These are phyloP conservation scores for Coemansia reversa DNA, from an alignment of 192 early-diverging fungal genomes.

Conservation along the genomic window DNA sequence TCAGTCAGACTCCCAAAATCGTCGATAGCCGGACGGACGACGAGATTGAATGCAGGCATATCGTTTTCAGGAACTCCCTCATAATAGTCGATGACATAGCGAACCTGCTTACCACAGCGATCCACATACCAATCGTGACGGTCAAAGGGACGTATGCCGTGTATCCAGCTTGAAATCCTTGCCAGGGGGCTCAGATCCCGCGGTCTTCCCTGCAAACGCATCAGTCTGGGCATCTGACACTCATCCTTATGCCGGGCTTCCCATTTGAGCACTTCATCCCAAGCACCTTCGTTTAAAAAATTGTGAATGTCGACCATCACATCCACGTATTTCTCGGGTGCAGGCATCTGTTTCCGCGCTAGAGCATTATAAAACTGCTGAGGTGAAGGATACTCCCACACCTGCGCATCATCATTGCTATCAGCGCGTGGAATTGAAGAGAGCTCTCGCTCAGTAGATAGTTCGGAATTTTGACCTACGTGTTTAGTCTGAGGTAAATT, in stretches of 20 bases:
- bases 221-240: conserved; percentile 65
- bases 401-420: conserved; percentile 23
- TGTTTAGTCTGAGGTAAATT: conserved; percentile 66
- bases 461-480: conserved; percentile 61
- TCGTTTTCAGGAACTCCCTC: conserved; percentile 69
- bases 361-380: conserved; percentile 90
- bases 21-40: conserved; percentile 94
- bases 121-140: conserved; percentile 96
- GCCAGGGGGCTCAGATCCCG: conserved; percentile 73
- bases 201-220: conserved; percentile 85
- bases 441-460: conserved; percentile 77
- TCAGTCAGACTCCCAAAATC: conserved; percentile 62
- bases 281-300: conserved; percentile 93
- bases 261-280: conserved; percentile 95
- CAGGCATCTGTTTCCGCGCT: conserved; percentile 81
- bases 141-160: conserved; percentile 90
- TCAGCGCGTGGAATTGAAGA: conserved; percentile 67
- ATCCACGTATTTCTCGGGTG: conserved; percentile 78
- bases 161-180: conserved; percentile 45
- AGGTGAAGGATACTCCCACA: conserved; percentile 89
- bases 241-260: conserved; percentile 58
- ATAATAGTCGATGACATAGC: conserved; percentile 99
- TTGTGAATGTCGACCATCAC: conserved; percentile 98
- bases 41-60: conserved; percentile 84
- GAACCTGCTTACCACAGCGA: conserved; percentile 81